Evolutionary conservation across 306 rosid genomes (phyloP).

Genomic region (Ormosia semicastrata): DNA sequence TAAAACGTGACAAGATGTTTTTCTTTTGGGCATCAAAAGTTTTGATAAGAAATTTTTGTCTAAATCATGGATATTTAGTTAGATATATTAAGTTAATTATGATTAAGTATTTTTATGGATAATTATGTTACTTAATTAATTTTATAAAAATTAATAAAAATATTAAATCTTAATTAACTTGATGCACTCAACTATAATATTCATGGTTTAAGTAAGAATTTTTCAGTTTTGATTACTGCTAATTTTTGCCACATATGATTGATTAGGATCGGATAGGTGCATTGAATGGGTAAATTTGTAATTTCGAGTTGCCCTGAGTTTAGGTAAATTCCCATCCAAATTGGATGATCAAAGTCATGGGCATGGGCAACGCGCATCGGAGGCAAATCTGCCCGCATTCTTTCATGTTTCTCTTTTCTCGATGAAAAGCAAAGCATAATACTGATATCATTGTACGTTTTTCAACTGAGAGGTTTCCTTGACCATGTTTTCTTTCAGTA

Average conservation of each 20-base stretch:
- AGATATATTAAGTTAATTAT: no score
- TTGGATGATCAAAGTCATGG: constrained; percentile 4
- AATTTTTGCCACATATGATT: neutral
- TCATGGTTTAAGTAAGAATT: no score
- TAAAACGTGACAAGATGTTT: neutral
- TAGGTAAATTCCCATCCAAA: neutral
- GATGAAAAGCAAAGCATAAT: constrained; percentile 40
- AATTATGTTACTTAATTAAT: no score
- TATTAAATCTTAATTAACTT: no score
- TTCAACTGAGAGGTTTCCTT: constrained; percentile 23
- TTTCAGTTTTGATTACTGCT: neutral
- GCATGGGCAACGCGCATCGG: constrained; percentile 24
- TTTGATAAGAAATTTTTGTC: no score
- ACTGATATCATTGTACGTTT: constrained; percentile 18
- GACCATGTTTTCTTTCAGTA: neutral
- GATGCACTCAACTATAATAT: no score
- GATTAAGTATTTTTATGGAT: no score
- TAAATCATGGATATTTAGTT: no score
- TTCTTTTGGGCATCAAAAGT: constrained; percentile 2
- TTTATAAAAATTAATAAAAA: no score
- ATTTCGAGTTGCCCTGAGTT: neutral
- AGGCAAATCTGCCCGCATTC: constrained; percentile 28
- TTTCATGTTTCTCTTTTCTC: neutral
- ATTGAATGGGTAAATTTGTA: constrained; percentile 4
- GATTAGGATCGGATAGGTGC: neutral